These are phyloP conservation scores for Auriscalpium vulgare DNA, from an alignment of 768 basidiomycete species.

Conservation along the genomic window DNA sequence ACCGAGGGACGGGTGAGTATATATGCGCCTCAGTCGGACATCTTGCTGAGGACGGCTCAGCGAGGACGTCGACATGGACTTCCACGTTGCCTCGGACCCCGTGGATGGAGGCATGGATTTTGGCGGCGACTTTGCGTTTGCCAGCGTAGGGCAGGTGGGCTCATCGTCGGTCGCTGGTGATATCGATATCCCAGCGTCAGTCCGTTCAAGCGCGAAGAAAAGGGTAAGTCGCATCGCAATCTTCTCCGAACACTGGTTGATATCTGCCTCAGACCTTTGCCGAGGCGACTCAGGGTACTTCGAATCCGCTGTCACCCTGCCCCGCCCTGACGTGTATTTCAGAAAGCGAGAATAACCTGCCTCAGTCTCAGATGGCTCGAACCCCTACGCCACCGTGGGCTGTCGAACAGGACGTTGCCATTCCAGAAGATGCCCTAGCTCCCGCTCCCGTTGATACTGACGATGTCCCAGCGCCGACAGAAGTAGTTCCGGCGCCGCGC, in stretches of 20 bases:
- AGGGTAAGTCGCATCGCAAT: slow-evolving; percentile 3
- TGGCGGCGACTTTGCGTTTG: slow-evolving; percentile 16
- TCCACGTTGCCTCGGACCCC: slow-evolving; percentile 5
- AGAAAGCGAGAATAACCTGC: neutral
- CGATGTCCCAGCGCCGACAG: neutral
- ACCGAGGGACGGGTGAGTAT: slow-evolving; percentile 14
- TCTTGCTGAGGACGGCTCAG: neutral
- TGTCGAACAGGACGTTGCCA: neutral
- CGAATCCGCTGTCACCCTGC: neutral
- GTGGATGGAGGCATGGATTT: slow-evolving; percentile 23
- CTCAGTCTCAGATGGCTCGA: neutral
- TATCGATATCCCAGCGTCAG: neutral
- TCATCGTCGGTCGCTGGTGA: neutral
- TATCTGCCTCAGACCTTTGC: slow-evolving; percentile 5
- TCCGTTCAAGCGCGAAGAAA: slow-evolving; percentile 2
- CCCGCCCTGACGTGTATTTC: neutral
- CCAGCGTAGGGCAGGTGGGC: neutral
- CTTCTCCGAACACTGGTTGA: neutral
- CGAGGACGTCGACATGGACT: neutral
- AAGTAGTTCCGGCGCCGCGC: neutral
- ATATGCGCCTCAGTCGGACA: neutral
- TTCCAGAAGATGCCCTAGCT: neutral
- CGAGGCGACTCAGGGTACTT: slow-evolving; percentile 2
- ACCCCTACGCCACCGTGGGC: slow-evolving; percentile 10
- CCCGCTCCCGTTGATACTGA: neutral